A percentile compares a stretch with the other conserved stretches of the same genome.
Conservation (phyloP, 148 eudicot genomes). For the Tetragonia tetragonoides region DNA sequence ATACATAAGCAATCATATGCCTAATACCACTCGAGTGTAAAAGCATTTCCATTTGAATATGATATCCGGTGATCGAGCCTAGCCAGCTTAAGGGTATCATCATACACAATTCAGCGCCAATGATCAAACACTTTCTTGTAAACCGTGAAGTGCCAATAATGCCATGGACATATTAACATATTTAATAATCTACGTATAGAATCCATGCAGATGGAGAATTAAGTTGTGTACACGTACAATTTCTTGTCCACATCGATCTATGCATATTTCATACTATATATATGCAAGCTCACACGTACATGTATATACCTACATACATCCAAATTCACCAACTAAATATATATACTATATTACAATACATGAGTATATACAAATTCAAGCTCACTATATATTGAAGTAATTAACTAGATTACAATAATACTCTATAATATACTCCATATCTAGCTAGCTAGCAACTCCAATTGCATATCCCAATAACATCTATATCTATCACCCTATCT, state of each 20-base stretch:
- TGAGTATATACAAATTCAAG: constrained; percentile 19
- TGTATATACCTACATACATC: background rate
- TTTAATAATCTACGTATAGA: background rate
- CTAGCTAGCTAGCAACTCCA: background rate
- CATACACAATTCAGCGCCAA: background rate
- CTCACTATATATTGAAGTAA: background rate
- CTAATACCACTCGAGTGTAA: too few species aligned
- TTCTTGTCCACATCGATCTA: too few species aligned
- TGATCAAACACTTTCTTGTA: constrained; percentile 1
- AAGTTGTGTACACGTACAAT: too few species aligned
- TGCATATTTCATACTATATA: too few species aligned
- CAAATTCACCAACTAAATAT: constrained; percentile 7
- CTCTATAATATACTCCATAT: background rate
- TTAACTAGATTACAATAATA: background rate
- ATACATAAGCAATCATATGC: too few species aligned
- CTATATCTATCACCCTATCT: background rate
- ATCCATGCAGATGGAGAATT: too few species aligned
- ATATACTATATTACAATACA: constrained; percentile 17
- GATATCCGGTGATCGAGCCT: too few species aligned
- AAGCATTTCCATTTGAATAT: too few species aligned
- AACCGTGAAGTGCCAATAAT: background rate
- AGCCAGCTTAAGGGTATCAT: background rate
- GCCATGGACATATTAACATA: background rate
- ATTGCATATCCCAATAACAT: constrained; percentile 4
- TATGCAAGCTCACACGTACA: too few species aligned